Conservation (phyloP, 768 basidiomycete genomes). For the Suillus variegatus region DNA sequence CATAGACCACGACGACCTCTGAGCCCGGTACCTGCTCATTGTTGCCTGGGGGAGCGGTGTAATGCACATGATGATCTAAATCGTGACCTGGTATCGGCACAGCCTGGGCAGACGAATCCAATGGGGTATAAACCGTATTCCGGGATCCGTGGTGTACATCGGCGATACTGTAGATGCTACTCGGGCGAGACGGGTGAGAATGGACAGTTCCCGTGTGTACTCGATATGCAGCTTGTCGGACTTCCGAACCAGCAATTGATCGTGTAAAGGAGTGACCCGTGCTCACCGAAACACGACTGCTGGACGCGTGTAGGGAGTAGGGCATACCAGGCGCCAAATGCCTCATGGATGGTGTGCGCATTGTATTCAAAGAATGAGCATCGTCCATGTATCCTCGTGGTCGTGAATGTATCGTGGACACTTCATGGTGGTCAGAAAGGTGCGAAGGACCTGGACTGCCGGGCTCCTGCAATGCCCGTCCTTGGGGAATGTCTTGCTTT, state of each 20-base stretch:
- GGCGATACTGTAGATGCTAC: not conserved
- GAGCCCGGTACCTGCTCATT: conserved; percentile 12
- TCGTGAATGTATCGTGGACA: not conserved
- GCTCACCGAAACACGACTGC: not conserved
- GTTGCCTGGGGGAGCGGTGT: conserved; percentile 10
- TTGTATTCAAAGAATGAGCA: not conserved
- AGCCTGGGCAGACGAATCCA: not conserved
- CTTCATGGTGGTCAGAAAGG: not conserved
- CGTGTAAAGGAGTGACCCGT: not conserved
- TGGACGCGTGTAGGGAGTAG: not conserved
- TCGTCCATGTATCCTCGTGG: not conserved
- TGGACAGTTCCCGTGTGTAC: not conserved
- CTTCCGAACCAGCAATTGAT: not conserved
- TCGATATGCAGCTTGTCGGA: conserved; percentile 1
- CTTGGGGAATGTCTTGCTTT: not conserved
- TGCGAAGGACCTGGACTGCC: not conserved
- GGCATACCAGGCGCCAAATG: not conserved
- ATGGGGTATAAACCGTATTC: not conserved
- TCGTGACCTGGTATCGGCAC: not conserved
- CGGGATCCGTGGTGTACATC: not conserved
- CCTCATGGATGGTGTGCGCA: not conserved
- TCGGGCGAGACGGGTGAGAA: conserved; percentile 1
- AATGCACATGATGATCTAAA: too few relatives aligned
- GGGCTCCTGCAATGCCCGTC: not conserved
- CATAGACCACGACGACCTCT: not conserved